A percentile compares a stretch with the other conserved stretches of the same genome.
These are phyloP conservation scores for Mortierella claussenii DNA, from an alignment of 192 early-diverging fungal genomes.

Conservation along the genomic window DNA sequence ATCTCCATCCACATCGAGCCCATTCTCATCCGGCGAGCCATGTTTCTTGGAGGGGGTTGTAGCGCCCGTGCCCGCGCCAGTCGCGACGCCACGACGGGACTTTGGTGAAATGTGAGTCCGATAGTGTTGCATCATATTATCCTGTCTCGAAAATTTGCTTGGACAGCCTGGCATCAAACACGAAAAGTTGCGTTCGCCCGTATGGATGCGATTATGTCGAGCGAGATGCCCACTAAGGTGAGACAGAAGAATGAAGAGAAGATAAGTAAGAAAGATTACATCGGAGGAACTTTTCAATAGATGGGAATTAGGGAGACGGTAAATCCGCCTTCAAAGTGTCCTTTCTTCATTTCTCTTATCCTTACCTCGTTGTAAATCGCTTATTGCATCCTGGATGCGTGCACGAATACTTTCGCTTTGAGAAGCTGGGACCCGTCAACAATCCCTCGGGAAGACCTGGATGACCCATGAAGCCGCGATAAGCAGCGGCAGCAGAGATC, in stretches of 20 bases:
- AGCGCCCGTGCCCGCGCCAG: slow-evolving; percentile 2
- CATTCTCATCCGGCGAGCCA: slow-evolving; percentile 11
- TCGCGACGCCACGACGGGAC: slow-evolving; percentile 57
- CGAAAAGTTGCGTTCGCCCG: slow-evolving; percentile 80
- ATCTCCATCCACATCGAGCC: too few species aligned
- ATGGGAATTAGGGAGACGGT: too few species aligned
- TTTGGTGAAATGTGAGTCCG: slow-evolving; percentile 81
- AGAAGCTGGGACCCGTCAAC: slow-evolving; percentile 21
- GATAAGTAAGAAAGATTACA: slow-evolving; percentile 5
- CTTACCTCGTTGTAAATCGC: slow-evolving; percentile 80
- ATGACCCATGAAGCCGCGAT: slow-evolving; percentile 25
- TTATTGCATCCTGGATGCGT: slow-evolving; percentile 73
- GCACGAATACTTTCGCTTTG: slow-evolving; percentile 82
- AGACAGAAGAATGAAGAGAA: neutral
- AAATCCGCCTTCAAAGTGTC: neutral
- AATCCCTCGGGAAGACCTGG: slow-evolving; percentile 32
- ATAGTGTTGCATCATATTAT: slow-evolving; percentile 92
- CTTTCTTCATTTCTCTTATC: neutral
- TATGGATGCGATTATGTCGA: slow-evolving; percentile 85
- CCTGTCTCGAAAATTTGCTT: slow-evolving; percentile 82
- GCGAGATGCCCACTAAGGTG: slow-evolving; percentile 78
- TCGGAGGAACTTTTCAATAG: too few species aligned
- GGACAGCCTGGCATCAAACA: slow-evolving; percentile 78
- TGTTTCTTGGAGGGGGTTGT: slow-evolving; percentile 10
- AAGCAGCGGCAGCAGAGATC: too few species aligned